Conservation (phyloP, 306 rosid genomes). For the Ceratonia siliqua region DNA sequence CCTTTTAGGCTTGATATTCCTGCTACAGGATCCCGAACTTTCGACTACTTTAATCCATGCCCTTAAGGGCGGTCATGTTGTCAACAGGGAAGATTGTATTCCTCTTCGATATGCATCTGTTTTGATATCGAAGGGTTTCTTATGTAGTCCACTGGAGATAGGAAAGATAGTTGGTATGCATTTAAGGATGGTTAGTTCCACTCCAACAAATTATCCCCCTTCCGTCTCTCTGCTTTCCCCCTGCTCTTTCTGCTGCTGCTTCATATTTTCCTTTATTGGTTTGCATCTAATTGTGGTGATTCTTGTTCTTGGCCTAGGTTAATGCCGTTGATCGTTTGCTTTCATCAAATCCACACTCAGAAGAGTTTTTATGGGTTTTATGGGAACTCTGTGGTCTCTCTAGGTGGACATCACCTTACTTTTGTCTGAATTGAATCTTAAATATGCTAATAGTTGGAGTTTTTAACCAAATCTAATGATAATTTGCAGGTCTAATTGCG, state of each 20-base stretch:
- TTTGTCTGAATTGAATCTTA: slow-evolving; percentile 27
- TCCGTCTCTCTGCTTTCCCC: slow-evolving; percentile 2
- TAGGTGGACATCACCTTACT: slow-evolving; percentile 55
- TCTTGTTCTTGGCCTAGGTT: slow-evolving; percentile 59
- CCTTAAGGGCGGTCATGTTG: slow-evolving; percentile 62
- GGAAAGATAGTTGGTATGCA: slow-evolving; percentile 76
- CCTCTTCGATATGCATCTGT: slow-evolving; percentile 92
- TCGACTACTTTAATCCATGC: slow-evolving; percentile 73
- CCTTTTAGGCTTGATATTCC: slow-evolving; percentile 78
- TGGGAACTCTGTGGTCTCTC: slow-evolving; percentile 91
- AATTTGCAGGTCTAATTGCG: slow-evolving; percentile 86
- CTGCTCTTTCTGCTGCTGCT: slow-evolving; percentile 4
- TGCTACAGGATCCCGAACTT: slow-evolving; percentile 84
- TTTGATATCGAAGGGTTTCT: slow-evolving; percentile 87
- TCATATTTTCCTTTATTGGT: background rate
- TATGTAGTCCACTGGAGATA: slow-evolving; percentile 75
- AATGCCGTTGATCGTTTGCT: slow-evolving; percentile 85
- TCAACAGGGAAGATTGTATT: slow-evolving; percentile 71
- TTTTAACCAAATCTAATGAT: slow-evolving; percentile 34
- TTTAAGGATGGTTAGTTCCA: slow-evolving; percentile 81
- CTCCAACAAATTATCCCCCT: slow-evolving; percentile 10
- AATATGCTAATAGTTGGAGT: slow-evolving; percentile 28
- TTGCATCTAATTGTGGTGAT: slow-evolving; percentile 27
- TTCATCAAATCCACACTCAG: slow-evolving; percentile 66
- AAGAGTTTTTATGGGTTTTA: slow-evolving; percentile 91